Percentiles rank a stretch among this genome's conserved stretches.
Conservation (phyloP, 257 asterid species). For the Craterostigma plantagineum region DNA sequence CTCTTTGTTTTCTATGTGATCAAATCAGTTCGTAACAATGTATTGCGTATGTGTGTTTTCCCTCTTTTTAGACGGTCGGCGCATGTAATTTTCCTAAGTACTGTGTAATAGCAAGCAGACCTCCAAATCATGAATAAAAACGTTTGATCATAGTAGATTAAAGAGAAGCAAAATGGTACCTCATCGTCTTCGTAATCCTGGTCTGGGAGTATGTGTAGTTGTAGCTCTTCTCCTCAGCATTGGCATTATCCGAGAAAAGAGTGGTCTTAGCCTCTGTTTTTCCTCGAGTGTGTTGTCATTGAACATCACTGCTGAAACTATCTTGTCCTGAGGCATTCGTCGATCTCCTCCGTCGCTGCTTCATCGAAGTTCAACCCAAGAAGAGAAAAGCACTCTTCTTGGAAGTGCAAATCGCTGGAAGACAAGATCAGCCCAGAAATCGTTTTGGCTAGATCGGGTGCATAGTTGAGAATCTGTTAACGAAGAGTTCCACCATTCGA, state of each 20-base stretch:
- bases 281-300: slow-evolving; percentile 30
- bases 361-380: slow-evolving; percentile 32
- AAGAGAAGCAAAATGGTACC: too few species aligned
- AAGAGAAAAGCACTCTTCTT: slow-evolving; percentile 56
- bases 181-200: slow-evolving; percentile 4
- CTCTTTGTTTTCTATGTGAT: too few species aligned
- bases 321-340: slow-evolving; percentile 50
- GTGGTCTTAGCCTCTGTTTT: slow-evolving; percentile 23
- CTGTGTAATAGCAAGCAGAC: too few species aligned
- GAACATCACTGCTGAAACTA: slow-evolving; percentile 29
- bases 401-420: slow-evolving; percentile 47
- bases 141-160: too few species aligned
- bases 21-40: too few species aligned
- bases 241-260: slow-evolving; percentile 25
- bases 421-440: slow-evolving; percentile 54
- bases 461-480: slow-evolving; percentile 48
- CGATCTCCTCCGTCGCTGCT: slow-evolving; percentile 19
- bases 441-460: slow-evolving; percentile 82
- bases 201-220: too few species aligned
- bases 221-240: slow-evolving; percentile 7
- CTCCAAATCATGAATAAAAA: too few species aligned
- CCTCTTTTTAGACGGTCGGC: too few species aligned
- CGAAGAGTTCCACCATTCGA: too few species aligned
- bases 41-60: too few species aligned
- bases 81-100: too few species aligned